phyloP scores from a whole-genome alignment of 1,139 yeast genomes.

The Yamadazyma diospyri region DNA sequence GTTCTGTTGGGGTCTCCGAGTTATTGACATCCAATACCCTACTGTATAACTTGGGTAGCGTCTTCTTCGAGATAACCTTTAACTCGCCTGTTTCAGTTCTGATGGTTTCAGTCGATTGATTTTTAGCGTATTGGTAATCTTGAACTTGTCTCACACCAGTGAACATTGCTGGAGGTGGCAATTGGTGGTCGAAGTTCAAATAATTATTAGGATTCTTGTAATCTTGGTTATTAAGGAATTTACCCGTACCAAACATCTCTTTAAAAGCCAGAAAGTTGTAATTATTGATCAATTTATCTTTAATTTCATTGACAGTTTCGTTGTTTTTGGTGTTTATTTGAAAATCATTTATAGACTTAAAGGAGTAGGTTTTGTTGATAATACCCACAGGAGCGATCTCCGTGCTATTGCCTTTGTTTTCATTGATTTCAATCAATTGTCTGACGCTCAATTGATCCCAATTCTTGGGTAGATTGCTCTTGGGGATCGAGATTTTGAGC shows the following conservation, averaged over 20 bases:
- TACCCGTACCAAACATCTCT: conserved; percentile 38
- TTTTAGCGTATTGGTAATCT: conserved; percentile 48
- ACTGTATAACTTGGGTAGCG: conserved; percentile 46
- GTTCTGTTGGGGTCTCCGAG: conserved; percentile 25
- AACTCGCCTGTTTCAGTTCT: conserved; percentile 61
- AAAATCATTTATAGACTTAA: conserved; percentile 86
- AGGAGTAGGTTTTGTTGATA: conserved; percentile 67
- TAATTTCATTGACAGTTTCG: conserved; percentile 37
- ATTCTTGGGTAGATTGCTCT: conserved; percentile 38
- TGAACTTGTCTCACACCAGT: conserved; percentile 75
- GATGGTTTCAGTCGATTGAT: conserved; percentile 51
- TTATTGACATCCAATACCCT: conserved; percentile 33
- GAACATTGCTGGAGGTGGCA: conserved; percentile 86
- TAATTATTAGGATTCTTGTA: conserved; percentile 23
- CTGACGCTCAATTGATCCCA: conserved; percentile 50
- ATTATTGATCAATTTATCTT: conserved; percentile 22
- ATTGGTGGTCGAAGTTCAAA: conserved; percentile 51
- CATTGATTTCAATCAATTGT: conserved; percentile 39
- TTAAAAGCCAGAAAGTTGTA: conserved; percentile 35
- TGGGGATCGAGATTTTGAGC: conserved; percentile 69
- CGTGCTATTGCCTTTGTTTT: neutral
- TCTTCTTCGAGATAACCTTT: conserved; percentile 35
- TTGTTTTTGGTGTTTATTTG: conserved; percentile 68
- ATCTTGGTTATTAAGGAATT: conserved; percentile 32
- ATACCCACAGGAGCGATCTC: conserved; percentile 60